These are phyloP conservation scores for Tolypocladium endophyticum DNA, from an alignment of 2,329 filamentous ascomycete genomes.

Conservation along the genomic window DNA sequence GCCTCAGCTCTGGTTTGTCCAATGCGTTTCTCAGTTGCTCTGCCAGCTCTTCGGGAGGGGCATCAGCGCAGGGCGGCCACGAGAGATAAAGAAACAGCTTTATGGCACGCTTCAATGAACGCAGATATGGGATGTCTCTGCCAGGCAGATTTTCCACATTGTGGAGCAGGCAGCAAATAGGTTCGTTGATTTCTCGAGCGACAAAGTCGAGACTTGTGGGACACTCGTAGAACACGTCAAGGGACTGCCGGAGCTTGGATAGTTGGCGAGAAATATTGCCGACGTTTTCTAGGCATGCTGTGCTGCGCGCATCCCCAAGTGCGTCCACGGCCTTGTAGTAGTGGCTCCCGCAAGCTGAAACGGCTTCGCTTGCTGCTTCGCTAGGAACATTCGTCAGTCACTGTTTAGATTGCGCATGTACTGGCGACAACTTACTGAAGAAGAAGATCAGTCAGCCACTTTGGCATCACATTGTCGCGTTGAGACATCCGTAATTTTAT, in stretches of 20 bases:
- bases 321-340: background rate
- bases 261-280: background rate
- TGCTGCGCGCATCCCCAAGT: background rate
- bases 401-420: background rate
- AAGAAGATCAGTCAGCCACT: background rate
- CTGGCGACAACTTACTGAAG: background rate
- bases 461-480: background rate
- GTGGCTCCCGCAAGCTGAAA: background rate
- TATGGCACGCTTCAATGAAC: background rate
- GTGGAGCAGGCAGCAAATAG: background rate
- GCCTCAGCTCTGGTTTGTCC: background rate
- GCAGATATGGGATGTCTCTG: background rate
- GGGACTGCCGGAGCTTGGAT: background rate
- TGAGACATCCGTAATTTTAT: background rate
- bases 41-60: background rate
- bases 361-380: background rate
- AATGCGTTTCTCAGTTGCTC: background rate
- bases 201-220: background rate
- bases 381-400: background rate
- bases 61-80: background rate
- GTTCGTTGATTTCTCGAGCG: background rate
- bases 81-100: background rate
- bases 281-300: background rate
- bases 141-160: background rate
- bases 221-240: background rate